Evolutionary conservation across 2,329 filamentous ascomycete genomes (phyloP), one percentile per base, ranked within the genome.

Genomic region (Daldinia eschscholtzii): DNA sequence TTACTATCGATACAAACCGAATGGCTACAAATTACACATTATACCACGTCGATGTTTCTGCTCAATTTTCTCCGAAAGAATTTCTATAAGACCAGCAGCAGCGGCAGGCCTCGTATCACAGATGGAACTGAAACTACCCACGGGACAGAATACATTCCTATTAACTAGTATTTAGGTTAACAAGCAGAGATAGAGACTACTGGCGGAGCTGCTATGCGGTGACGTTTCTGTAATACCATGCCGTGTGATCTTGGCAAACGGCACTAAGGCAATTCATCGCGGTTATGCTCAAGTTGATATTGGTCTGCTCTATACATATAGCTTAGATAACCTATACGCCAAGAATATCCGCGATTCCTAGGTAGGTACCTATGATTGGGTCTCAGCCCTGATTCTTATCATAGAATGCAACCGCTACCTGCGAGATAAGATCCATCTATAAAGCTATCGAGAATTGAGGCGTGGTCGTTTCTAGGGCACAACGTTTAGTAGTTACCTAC

Each of bases 201-300:
- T 58, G 55, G 50, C 48, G 39, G 46, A 28, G n/a, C 28, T 56
- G 39, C 57, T 59, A 33, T 6, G 30, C 39, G 52, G 50, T 56
- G 57, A 58, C 53, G 44, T 61, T 59, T 52, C 20, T 65, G 42
- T 55, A 18, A 59, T 48, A 53, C 18, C 18, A 57, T 20, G 55
- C 41, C 30, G 68, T 70, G 62, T 50, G 56, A 68, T 59, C 30
- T 55, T 52, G 33, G 42, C 48, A 53, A 57, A 57, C 35, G 30
- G n/a, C 18, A 53, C 28, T n/a, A 57, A 53, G 35, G 46, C 39
- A 46, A 48, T 48, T 58, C 26, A 42, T 61, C 39, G 18, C 41
- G 30, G 37, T n/a, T 33, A 41, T 57, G 20, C 9, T 41, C 5
- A 13, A 33, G 30, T 33, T 33, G 30, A 60, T 30, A 64, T 61